Conservation (phyloP, 257 asterid genomes). For the Rubia yunnanensis region DNA sequence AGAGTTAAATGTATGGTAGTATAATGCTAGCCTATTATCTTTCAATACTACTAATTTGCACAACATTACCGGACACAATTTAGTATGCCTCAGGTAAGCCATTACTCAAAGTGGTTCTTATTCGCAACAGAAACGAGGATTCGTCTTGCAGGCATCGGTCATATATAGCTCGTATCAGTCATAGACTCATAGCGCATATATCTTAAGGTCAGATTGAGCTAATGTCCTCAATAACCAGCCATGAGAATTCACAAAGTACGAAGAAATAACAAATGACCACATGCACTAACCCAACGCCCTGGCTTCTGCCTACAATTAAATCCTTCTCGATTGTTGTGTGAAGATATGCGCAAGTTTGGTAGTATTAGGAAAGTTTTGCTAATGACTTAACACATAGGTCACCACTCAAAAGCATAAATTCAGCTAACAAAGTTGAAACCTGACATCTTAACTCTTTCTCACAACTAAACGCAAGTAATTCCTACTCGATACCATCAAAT, state of each 20-base stretch:
- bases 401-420: not conserved
- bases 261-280: not conserved
- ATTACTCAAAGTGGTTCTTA: not conserved
- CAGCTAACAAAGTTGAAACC: not conserved
- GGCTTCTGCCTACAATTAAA: not conserved
- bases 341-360: not conserved
- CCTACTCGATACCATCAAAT: not conserved
- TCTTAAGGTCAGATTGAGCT: not conserved
- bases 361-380: not conserved
- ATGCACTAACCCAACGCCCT: not conserved
- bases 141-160: not conserved
- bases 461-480: not conserved
- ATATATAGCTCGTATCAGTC: not conserved
- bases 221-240: not conserved
- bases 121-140: not conserved
- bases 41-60: not conserved
- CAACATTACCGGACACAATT: not conserved
- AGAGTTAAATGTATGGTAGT: not conserved
- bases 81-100: not conserved
- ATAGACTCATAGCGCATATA: not conserved
- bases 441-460: not conserved
- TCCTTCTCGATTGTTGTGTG: not conserved
- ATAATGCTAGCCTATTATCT: no score
- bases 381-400: not conserved
- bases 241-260: not conserved